Evolutionary conservation across 306 rosid genomes (phyloP).

Genomic region (Macrotyloma uniflorum): DNA sequence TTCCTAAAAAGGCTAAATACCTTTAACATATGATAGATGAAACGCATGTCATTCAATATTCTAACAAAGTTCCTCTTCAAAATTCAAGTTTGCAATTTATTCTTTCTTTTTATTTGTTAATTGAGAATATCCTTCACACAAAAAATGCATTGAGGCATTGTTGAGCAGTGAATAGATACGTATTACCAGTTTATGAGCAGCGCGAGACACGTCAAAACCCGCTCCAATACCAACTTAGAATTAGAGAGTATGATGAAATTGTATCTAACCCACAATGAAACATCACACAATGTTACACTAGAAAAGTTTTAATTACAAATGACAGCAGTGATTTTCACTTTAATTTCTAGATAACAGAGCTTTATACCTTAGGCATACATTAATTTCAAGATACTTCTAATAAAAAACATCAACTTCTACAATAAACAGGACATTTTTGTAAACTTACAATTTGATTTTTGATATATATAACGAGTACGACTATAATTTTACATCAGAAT

Average conservation of each 20-base stretch:
- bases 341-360: slow-evolving; percentile 30
- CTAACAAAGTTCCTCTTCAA: no score
- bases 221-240: neutral
- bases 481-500: slow-evolving; percentile 10
- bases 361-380: neutral
- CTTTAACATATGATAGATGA: no score
- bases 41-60: neutral
- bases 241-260: slow-evolving; percentile 14
- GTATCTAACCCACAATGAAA: neutral
- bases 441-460: slow-evolving; percentile 6
- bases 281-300: neutral
- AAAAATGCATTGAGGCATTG: no score
- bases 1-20: no score
- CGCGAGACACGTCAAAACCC: neutral
- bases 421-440: neutral
- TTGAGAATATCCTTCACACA: no score
- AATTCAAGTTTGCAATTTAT: no score
- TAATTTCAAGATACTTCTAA: neutral
- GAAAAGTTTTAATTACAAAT: neutral
- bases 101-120: no score
- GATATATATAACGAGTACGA: neutral
- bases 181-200: neutral
- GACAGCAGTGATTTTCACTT: neutral
- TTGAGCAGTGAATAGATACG: neutral
- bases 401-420: neutral